phyloP scores from a whole-genome alignment of 805 yeast species.

The Metschnikowia colocasiae region DNA sequence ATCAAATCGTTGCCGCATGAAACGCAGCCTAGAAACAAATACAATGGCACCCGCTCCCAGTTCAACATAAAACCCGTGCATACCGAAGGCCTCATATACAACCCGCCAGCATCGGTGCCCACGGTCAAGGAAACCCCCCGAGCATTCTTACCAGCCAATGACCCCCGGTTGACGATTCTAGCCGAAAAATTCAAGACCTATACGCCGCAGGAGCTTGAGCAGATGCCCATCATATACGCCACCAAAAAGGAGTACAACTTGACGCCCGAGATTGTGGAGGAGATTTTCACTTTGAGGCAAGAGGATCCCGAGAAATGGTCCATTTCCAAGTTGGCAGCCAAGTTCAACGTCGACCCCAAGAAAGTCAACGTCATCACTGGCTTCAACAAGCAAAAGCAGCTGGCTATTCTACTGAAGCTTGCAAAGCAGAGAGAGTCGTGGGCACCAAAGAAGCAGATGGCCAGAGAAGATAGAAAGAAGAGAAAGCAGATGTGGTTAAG shows the following conservation, averaged over 20 bases:
- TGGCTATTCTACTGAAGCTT: slow-evolving; percentile 47
- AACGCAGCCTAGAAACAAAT: slow-evolving; percentile 48
- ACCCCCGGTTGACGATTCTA: slow-evolving; percentile 49
- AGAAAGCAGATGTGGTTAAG: slow-evolving; percentile 64
- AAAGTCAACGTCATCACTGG: slow-evolving; percentile 42
- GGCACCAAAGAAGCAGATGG: slow-evolving; percentile 44
- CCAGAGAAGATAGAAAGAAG: slow-evolving; percentile 55
- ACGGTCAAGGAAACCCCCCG: slow-evolving; percentile 60
- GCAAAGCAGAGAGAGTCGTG: slow-evolving; percentile 44
- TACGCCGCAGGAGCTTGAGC: slow-evolving; percentile 31
- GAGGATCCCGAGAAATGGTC: slow-evolving; percentile 63
- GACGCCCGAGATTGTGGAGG: slow-evolving; percentile 52
- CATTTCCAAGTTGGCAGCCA: slow-evolving; percentile 55
- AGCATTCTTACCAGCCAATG: slow-evolving; percentile 60
- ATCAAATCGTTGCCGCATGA: slow-evolving; percentile 30
- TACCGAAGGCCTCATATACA: slow-evolving; percentile 56
- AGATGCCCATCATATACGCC: slow-evolving; percentile 42
- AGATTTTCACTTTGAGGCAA: slow-evolving; percentile 54
- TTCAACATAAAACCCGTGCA: slow-evolving; percentile 58
- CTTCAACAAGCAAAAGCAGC: slow-evolving; percentile 35
- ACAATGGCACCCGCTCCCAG: slow-evolving; percentile 61
- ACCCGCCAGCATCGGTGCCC: slow-evolving; percentile 58
- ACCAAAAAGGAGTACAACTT: slow-evolving; percentile 46
- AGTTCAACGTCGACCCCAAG: slow-evolving; percentile 49
- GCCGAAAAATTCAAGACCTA: slow-evolving; percentile 25